phyloP scores from a whole-genome alignment of 768 basidiomycete species.

The Leccinum sublutescens region DNA sequence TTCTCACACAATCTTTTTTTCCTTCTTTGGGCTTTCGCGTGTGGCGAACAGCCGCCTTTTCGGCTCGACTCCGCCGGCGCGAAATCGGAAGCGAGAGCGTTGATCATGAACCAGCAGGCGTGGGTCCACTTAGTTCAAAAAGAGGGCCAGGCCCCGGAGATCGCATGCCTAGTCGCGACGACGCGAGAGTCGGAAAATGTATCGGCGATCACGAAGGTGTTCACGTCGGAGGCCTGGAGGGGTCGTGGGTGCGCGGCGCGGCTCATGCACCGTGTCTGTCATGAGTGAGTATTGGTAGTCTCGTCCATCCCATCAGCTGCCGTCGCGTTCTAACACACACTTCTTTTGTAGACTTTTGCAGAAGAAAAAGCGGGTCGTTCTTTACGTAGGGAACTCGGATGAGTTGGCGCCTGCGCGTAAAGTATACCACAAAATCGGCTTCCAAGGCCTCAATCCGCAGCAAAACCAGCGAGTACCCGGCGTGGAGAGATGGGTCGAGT shows the following conservation, averaged over 20 bases:
- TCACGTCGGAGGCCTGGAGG: constrained; percentile 53
- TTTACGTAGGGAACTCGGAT: constrained; percentile 55
- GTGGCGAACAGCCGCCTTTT: constrained; percentile 51
- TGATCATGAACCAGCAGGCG: constrained; percentile 47
- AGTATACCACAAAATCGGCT: constrained; percentile 22
- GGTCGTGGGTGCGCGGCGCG: constrained; percentile 57
- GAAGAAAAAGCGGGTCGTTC: constrained; percentile 38
- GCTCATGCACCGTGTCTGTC: constrained; percentile 57
- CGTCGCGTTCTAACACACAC: too few relatives aligned
- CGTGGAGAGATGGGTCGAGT: constrained; percentile 22
- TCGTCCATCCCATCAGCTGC: neutral
- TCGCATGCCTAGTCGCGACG: constrained; percentile 69
- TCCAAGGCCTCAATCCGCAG: constrained; percentile 16
- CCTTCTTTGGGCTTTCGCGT: neutral
- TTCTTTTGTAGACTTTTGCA: constrained; percentile 30
- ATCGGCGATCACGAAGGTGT: constrained; percentile 73
- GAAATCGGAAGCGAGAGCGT: constrained; percentile 44
- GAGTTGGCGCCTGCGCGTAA: constrained; percentile 19
- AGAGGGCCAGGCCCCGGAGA: constrained; percentile 28
- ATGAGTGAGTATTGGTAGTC: constrained; percentile 40
- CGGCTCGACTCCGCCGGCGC: neutral
- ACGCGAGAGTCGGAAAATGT: constrained; percentile 57
- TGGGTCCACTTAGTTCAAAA: constrained; percentile 57
- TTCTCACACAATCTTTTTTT: neutral
- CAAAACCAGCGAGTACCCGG: constrained; percentile 7